Conservation (phyloP, 345 rosid species). For the Dipteronia sinensis region DNA sequence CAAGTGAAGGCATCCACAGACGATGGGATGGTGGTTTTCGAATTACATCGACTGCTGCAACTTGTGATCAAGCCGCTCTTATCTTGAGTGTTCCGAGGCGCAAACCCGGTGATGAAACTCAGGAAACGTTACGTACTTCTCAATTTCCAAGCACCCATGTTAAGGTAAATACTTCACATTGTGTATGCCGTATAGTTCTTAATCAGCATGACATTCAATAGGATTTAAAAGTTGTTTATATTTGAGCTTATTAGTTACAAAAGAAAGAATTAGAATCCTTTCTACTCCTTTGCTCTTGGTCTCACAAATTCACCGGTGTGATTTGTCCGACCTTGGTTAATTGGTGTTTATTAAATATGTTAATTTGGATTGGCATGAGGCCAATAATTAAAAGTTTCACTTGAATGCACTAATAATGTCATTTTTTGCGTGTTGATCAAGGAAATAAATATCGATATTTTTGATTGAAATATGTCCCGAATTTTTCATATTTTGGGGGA, state of each 20-base stretch:
- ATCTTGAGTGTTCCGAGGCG: slow-evolving; percentile 84
- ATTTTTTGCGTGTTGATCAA: too few species aligned
- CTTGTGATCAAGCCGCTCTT: slow-evolving; percentile 89
- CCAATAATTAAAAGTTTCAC: too few species aligned
- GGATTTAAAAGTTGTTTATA: background rate
- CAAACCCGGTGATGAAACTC: slow-evolving; percentile 86
- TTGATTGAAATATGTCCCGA: too few species aligned
- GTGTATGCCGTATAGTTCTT: background rate
- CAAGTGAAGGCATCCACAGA: slow-evolving; percentile 97
- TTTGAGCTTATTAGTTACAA: background rate
- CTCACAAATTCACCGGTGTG: too few species aligned
- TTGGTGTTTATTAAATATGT: background rate
- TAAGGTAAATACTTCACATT: slow-evolving; percentile 53
- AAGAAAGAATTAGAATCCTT: background rate
- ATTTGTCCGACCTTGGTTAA: background rate
- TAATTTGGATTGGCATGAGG: background rate
- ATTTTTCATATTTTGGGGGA: too few species aligned
- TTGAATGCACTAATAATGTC: too few species aligned
- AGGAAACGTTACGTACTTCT: slow-evolving; percentile 93
- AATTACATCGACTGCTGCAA: slow-evolving; percentile 94
- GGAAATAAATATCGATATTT: too few species aligned
- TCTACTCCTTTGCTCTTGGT: background rate
- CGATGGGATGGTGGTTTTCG: slow-evolving; percentile 96
- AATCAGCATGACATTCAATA: background rate
- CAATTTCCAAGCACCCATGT: slow-evolving; percentile 96